Evolutionary conservation across 1,139 yeast species (phyloP).

Genomic region (Hyphopichia pseudoburtonii): DNA sequence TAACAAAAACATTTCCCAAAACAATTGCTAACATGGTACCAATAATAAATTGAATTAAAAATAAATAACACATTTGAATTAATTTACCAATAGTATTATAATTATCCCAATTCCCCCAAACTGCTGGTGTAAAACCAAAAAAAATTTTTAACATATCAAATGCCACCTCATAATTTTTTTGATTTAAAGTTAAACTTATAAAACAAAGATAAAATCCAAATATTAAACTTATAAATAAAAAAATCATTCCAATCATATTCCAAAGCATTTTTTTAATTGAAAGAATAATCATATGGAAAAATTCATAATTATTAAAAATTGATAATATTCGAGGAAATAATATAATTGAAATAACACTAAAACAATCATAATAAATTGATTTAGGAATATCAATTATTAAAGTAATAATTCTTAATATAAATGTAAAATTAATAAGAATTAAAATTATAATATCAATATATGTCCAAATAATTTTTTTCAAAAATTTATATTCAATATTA

Average conservation of each 20-base stretch:
- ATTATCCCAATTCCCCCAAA: conserved; percentile 59
- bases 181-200: conserved; percentile 49
- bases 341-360: conserved; percentile 51
- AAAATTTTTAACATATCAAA: conserved; percentile 56
- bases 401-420: conserved; percentile 21
- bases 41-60: conserved; percentile 57
- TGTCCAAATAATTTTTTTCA: conserved; percentile 43
- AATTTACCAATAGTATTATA: conserved; percentile 51
- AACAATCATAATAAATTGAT: conserved; percentile 28
- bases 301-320: conserved; percentile 53
- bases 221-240: conserved; percentile 51
- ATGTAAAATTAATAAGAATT: conserved; percentile 29
- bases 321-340: conserved; percentile 56
- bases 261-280: conserved; percentile 56
- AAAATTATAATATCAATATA: conserved; percentile 38
- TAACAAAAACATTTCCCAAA: conserved; percentile 45
- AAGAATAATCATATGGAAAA: conserved; percentile 53
- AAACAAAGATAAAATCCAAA: conserved; percentile 61
- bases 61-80: conserved; percentile 53
- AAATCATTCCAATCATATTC: conserved; percentile 53
- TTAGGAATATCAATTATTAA: conserved; percentile 10
- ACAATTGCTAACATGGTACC: conserved; percentile 62
- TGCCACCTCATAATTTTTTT: conserved; percentile 49
- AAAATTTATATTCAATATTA: conserved; percentile 41
- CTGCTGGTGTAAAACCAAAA: conserved; percentile 65